Evolutionary conservation across 345 rosid species (phyloP), one percentile per base, ranked within the genome.

Genomic region (Draba incana): DNA sequence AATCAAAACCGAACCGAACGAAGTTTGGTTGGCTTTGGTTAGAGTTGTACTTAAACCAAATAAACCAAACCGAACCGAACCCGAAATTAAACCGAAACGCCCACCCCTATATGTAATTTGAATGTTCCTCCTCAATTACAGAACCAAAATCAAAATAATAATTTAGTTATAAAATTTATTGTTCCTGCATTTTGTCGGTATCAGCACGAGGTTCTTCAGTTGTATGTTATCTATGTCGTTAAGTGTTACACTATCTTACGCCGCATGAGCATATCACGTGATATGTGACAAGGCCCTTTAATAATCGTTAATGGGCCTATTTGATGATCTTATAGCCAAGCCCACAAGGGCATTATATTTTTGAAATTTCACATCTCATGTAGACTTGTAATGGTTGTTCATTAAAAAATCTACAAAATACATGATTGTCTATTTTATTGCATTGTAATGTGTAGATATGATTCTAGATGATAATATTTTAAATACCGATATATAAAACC

Each of bases 101-200:
- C n/a, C n/a, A n/a, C n/a, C n/a, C n/a, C n/a, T n/a, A n/a, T n/a
- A n/a, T n/a, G 47, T 70, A 27, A 25, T 3, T 53, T 71, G 49
- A 63, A 62, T 70, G 75, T 70, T 70, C 56, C 62, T 62, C 75
- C 62, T 44, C 46, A 15, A 35, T 52, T 30, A 33, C 20, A 20
- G 1, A 49, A 27, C 4, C 50, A 14, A 37, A 46, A 24, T 35
- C 23, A 8, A 28, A 20, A 20, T 64, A 45, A 46, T 33, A 33
- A 1, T 33, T 5, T 7, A 33, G 6, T 31, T 4, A 5, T 4
- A 4, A 30, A 31, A 31, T 5, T 31, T 31, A 8, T 5, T 11
- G 43, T 47, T 64, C 24, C 38, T 64, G 8, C 14, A 15, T 60
- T 16, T 60, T 70, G 75, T 70, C 62, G 62, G 62, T 35, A 62